phyloP scores from a whole-genome alignment of 331 rosid species.

The Cydonia oblonga region DNA sequence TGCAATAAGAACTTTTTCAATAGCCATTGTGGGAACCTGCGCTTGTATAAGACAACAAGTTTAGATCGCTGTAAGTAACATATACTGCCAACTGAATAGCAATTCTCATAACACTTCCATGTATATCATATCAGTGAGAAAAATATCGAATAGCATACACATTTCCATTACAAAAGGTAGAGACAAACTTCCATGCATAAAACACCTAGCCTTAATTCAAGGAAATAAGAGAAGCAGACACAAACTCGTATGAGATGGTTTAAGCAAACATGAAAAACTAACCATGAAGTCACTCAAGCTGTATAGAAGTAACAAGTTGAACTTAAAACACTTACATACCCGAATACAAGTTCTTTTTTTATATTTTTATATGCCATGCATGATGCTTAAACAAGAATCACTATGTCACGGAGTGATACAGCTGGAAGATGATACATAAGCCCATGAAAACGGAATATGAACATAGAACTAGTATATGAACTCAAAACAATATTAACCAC shows the following conservation, averaged over 20 bases:
- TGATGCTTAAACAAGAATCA: neutral
- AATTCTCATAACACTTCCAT: neutral
- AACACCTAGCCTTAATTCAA: too few relatives aligned
- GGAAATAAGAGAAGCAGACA: too few relatives aligned
- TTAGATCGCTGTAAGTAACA: neutral
- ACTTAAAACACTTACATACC: neutral
- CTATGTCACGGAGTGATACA: neutral
- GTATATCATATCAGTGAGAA: too few relatives aligned
- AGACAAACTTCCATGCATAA: neutral
- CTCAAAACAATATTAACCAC: neutral
- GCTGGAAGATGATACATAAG: neutral
- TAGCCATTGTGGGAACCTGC: conserved; percentile 97
- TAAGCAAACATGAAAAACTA: neutral
- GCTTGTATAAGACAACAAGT: neutral
- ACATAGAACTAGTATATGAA: neutral
- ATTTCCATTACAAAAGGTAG: too few relatives aligned
- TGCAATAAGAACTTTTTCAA: conserved; percentile 79
- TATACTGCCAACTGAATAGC: neutral
- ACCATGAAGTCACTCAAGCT: neutral
- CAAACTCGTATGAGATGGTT: neutral
- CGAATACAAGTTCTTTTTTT: neutral
- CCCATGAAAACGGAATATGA: neutral
- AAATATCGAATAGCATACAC: too few relatives aligned
- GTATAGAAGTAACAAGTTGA: neutral
- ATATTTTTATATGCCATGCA: too few relatives aligned